Evolutionary conservation across 176 grass and related monocot genomes (phyloP).

Genomic region (Carex cristatella): DNA sequence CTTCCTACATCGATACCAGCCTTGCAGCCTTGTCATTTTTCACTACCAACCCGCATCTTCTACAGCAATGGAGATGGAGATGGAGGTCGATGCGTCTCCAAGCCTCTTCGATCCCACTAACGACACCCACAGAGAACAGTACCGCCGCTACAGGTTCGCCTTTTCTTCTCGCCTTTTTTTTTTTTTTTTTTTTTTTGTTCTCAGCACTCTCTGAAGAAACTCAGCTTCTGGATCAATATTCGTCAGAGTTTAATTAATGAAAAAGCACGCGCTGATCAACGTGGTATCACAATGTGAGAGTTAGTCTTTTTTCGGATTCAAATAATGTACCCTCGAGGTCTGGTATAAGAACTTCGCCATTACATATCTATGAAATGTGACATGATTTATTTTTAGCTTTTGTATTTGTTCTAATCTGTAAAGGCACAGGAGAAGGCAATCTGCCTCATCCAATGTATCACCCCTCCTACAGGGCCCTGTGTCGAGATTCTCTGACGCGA

Average conservation of each 20-base stretch:
- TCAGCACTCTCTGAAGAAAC: background rate
- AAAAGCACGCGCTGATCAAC: no score
- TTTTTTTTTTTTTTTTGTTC: background rate
- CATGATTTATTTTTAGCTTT: background rate
- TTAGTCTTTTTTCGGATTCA: background rate
- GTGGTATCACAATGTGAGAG: background rate
- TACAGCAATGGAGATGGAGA: constrained; percentile 64
- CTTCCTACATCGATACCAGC: background rate
- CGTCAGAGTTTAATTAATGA: background rate
- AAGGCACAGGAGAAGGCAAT: constrained; percentile 60
- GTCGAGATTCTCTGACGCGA: constrained; percentile 57
- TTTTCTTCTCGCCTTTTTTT: background rate
- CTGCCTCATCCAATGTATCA: constrained; percentile 57
- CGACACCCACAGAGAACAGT: constrained; percentile 62
- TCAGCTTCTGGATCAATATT: background rate
- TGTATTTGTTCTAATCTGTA: constrained; percentile 13
- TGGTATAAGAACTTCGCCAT: background rate
- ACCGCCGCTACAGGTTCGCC: constrained; percentile 73
- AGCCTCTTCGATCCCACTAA: constrained; percentile 72
- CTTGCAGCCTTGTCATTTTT: no score
- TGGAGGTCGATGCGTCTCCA: constrained; percentile 33
- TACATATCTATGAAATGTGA: background rate
- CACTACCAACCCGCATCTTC: no score
- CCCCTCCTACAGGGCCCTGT: constrained; percentile 50
- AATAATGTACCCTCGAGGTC: background rate